These are phyloP conservation scores for Vitis hybrid DNA, from an alignment of 177 flowering plant genomes.

Conservation along the genomic window DNA sequence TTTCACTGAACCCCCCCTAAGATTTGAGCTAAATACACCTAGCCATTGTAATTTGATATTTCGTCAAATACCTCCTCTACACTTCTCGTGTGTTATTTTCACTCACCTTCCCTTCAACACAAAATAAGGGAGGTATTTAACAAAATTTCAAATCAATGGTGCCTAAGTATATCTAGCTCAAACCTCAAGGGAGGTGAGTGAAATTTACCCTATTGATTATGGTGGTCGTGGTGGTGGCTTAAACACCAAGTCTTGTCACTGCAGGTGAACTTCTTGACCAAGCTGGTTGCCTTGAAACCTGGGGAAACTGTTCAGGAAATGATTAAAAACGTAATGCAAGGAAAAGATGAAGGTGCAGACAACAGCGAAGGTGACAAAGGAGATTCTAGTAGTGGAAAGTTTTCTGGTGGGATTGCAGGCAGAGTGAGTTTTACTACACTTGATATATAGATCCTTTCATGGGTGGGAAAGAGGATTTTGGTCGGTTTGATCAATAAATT, in stretches of 20 bases:
- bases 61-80: no score
- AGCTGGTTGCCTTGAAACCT: constrained; percentile 85
- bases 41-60: no score
- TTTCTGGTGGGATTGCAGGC: constrained; percentile 57
- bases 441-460: neutral
- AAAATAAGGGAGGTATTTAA: no score
- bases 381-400: constrained; percentile 12
- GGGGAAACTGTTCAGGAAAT: constrained; percentile 72
- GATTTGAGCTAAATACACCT: no score
- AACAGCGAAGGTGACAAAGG: constrained; percentile 32
- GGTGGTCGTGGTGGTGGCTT: neutral
- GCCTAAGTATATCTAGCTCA: no score
- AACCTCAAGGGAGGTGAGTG: no score
- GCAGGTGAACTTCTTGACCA: constrained; percentile 92
- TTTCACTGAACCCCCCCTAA: no score
- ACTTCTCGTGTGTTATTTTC: no score
- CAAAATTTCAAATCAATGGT: no score
- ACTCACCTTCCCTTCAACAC: no score
- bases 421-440: constrained; percentile 41
- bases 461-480: neutral
- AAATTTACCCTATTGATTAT: neutral
- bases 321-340: constrained; percentile 88
- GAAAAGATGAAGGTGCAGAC: constrained; percentile 95
- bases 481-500: neutral
- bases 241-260: neutral